Evolutionary conservation across 2,329 filamentous ascomycete genomes (phyloP).

Genomic region (Phialocephala subalpina): DNA sequence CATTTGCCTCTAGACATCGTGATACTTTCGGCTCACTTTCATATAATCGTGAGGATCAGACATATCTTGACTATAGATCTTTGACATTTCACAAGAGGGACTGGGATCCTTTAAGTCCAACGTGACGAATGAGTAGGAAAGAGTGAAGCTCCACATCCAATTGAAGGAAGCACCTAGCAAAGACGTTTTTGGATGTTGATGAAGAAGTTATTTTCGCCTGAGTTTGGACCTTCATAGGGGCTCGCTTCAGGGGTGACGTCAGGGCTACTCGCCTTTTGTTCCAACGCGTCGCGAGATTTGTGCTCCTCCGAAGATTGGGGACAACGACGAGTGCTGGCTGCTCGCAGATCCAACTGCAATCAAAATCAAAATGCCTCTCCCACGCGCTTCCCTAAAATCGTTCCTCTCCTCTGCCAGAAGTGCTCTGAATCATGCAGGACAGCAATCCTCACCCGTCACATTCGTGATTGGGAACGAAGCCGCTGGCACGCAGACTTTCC

Average conservation of each 20-base stretch:
- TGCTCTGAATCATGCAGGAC: slow-evolving; percentile 53
- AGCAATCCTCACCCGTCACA: slow-evolving; percentile 58
- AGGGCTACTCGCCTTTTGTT: background rate
- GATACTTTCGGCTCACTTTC: too few relatives aligned
- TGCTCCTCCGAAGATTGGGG: background rate
- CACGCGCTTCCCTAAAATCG: slow-evolving; percentile 51
- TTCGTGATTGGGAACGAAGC: slow-evolving; percentile 75
- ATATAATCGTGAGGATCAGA: too few relatives aligned
- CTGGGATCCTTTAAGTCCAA: too few relatives aligned
- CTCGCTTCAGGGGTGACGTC: slow-evolving; percentile 3
- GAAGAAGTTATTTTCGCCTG: background rate
- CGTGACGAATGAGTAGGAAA: too few relatives aligned
- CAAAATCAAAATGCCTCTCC: slow-evolving; percentile 37
- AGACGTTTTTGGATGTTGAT: background rate
- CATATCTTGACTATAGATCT: too few relatives aligned
- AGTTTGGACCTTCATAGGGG: background rate
- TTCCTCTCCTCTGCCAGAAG: slow-evolving; percentile 61
- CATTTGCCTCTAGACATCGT: too few relatives aligned
- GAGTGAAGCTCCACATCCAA: background rate
- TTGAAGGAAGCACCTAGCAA: background rate
- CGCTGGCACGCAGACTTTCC: slow-evolving; percentile 56
- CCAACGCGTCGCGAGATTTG: background rate
- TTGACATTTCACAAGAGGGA: too few relatives aligned
- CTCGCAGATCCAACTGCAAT: background rate
- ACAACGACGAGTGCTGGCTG: slow-evolving; percentile 10